Evolutionary conservation across 139 green algal species (phyloP).

Genomic region (Tetratostichococcus sp.): DNA sequence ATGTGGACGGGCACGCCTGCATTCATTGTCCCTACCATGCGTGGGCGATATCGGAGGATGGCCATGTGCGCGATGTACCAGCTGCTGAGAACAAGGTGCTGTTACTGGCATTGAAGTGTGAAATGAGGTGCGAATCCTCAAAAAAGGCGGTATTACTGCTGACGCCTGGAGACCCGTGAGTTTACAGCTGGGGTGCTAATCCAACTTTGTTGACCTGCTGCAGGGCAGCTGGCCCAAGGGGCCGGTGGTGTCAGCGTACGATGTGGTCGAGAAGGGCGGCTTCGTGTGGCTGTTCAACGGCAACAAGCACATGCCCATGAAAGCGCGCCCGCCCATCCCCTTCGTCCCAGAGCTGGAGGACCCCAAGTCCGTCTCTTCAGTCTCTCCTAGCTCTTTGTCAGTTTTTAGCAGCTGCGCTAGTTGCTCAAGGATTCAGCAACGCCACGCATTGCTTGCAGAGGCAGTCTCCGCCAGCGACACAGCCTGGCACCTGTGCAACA

Average conservation of each 20-base stretch:
- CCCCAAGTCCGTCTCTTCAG: conserved; percentile 13
- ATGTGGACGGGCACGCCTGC: conserved; percentile 48
- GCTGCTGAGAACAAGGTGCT: conserved; percentile 15
- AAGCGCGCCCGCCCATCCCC: conserved; percentile 75
- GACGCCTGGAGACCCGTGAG: too few relatives aligned
- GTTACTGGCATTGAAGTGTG: too few relatives aligned
- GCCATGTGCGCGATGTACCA: conserved; percentile 40
- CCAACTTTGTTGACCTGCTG: not conserved
- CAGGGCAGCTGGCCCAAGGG: conserved; percentile 51
- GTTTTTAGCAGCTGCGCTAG: too few relatives aligned
- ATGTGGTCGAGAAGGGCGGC: conserved; percentile 63
- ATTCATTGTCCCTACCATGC: conserved; percentile 63
- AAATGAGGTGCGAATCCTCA: too few relatives aligned
- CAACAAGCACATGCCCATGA: conserved; percentile 44
- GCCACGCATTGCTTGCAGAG: too few relatives aligned
- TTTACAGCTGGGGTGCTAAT: too few relatives aligned
- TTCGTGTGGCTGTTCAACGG: conserved; percentile 87
- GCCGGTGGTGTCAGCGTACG: conserved; percentile 51
- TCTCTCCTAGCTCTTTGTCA: too few relatives aligned
- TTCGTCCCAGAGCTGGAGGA: conserved; percentile 68
- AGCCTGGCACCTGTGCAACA: too few relatives aligned
- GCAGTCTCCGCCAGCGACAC: too few relatives aligned
- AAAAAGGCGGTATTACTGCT: too few relatives aligned
- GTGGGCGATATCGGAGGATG: conserved; percentile 73
- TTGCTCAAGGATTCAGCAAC: too few relatives aligned